Evolutionary conservation across 768 basidiomycete species (phyloP), one percentile per base, ranked within the genome.

Genomic region (Leccinum barrowsii): DNA sequence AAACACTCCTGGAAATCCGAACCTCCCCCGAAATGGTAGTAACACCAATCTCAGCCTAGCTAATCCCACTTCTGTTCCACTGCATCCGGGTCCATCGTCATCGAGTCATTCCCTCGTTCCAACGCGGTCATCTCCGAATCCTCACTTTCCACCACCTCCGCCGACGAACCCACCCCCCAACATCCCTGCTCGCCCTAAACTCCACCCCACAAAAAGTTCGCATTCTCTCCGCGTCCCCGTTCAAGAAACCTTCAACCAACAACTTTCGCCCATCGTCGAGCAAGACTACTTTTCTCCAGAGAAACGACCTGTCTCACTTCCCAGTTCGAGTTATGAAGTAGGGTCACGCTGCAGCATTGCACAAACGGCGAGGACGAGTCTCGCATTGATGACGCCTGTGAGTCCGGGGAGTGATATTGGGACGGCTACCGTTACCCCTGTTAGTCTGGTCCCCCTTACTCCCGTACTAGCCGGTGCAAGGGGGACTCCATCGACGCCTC

Each of bases 231-330:
- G 76, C 34, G 70, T 76, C 15, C 76, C 80, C 26, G 54, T 68
- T 21, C 69, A 66, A 32, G 74, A 65, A 52, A 64, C 62, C 32
- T 67, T 62, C 54, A 69, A 61, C 52, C 65, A 64, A 52, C 85
- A 80, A 48, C 78, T 88, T 37, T 86, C 86, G 2, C 86, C 87
- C 0, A 87, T 89, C 42, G 78, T 77, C 8, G 87, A 88, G 70
- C 81, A 81, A 62, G 83, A 86, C 55, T 86, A 86, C 64, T 66
- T 83, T 55, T 83, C 85, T 6, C 83, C 83, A 0, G 76, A 77
- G 51, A 74, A 72, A 58, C 72, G 74, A 34, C 72, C 75, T 53
- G 70, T 53, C 46, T 76, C 73, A 53, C 69, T 75, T 44, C 71
- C 59, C 13, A 70, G 59, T 54, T 72, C 61, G 4, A 69, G 66